Evolutionary conservation across 2,329 filamentous ascomycete genomes (phyloP).

Genomic region (Fusarium protoensiforme): DNA sequence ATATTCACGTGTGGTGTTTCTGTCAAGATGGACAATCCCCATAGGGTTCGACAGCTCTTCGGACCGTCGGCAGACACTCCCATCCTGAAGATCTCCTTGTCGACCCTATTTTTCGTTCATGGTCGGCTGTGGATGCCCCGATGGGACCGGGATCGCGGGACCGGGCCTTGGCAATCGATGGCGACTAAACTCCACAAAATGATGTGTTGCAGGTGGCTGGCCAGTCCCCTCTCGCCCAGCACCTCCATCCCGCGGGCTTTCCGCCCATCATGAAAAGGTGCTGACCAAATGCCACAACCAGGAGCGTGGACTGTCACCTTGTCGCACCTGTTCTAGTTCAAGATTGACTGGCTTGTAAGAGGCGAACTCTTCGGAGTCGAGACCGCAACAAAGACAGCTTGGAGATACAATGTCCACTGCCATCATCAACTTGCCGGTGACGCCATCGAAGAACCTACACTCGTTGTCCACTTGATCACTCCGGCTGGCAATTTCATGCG

Average conservation of each 20-base stretch:
- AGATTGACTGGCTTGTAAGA: not conserved
- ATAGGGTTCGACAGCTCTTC: constrained; percentile 2
- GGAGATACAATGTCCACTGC: not conserved
- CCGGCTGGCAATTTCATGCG: not conserved
- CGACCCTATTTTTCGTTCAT: constrained; percentile 12
- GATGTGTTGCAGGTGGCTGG: constrained; percentile 26
- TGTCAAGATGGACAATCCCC: not conserved
- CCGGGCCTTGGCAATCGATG: constrained; percentile 37
- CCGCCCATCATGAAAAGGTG: constrained; percentile 1
- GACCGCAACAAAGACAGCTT: not conserved
- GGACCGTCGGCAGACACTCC: constrained; percentile 19
- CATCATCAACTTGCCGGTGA: not conserved
- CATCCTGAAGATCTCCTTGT: constrained; percentile 3
- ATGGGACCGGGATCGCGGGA: constrained; percentile 28
- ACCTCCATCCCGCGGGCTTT: not conserved
- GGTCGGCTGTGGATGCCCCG: constrained; percentile 6
- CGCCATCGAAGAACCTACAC: constrained; percentile 7
- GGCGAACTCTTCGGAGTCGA: not conserved
- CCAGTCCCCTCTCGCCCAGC: constrained; percentile 3
- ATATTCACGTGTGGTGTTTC: not conserved
- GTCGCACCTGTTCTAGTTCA: not conserved
- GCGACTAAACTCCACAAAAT: constrained; percentile 36
- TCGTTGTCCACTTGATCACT: not conserved
- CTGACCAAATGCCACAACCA: not conserved
- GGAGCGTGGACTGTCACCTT: not conserved